Percentiles rank a stretch among this genome's conserved stretches.
Conservation (phyloP, 306 rosid genomes). For the Pueraria montana region DNA sequence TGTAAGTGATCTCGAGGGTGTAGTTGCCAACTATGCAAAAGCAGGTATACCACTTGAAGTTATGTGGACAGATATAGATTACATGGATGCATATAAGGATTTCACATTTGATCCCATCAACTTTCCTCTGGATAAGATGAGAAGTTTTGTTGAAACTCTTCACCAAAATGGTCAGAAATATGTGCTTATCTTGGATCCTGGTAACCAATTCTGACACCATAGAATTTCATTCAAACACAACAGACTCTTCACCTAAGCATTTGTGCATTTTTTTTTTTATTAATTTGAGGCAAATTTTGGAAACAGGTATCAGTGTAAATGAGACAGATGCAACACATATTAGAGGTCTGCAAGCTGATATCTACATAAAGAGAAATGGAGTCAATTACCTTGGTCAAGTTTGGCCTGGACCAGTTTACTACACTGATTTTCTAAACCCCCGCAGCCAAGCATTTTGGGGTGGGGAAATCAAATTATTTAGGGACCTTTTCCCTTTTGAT, state of each 20-base stretch:
- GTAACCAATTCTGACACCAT: conserved; percentile 48
- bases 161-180: conserved; percentile 87
- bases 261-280: background rate
- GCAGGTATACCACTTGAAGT: conserved; percentile 91
- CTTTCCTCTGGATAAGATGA: conserved; percentile 76
- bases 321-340: conserved; percentile 64
- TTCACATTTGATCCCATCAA: conserved; percentile 89
- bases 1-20: conserved; percentile 68
- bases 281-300: conserved; percentile 32
- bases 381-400: conserved; percentile 73
- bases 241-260: background rate
- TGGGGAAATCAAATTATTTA: conserved; percentile 73
- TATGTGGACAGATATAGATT: conserved; percentile 94
- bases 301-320: conserved; percentile 75
- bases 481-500: conserved; percentile 67
- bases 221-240: background rate
- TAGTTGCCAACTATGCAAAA: conserved; percentile 79
- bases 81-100: conserved; percentile 91
- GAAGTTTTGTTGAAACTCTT: conserved; percentile 62
- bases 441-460: conserved; percentile 62
- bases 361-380: conserved; percentile 74
- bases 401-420: conserved; percentile 90
- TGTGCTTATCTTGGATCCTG: conserved; percentile 88
- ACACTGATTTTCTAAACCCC: conserved; percentile 82
- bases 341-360: conserved; percentile 75